Evolutionary conservation across 306 rosid species (phyloP).

Genomic region (Begonia loranthoides): DNA sequence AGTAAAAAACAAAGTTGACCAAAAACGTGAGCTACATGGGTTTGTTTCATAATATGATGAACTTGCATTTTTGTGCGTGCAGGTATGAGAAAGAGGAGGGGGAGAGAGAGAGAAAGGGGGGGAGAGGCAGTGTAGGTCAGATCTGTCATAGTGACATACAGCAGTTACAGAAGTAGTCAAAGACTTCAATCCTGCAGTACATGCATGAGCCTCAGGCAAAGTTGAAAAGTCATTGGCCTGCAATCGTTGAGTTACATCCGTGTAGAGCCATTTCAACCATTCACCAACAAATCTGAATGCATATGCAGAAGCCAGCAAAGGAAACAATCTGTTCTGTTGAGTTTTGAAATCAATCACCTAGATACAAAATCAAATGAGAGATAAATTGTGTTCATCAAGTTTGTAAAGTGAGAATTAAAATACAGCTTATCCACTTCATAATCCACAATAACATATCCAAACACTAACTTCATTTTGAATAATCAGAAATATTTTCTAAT

Average conservation of each 20-base stretch:
- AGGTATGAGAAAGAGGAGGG: neutral
- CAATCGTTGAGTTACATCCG: slow-evolving; percentile 73
- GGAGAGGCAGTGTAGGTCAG: neutral
- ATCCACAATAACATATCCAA: no score
- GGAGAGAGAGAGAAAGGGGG: neutral
- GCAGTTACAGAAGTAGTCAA: slow-evolving; percentile 87
- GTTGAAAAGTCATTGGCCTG: slow-evolving; percentile 71
- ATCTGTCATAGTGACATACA: slow-evolving; percentile 33
- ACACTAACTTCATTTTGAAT: no score
- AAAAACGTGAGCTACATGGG: no score
- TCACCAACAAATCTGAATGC: slow-evolving; percentile 94
- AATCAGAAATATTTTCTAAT: no score
- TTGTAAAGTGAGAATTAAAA: neutral
- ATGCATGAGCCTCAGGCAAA: slow-evolving; percentile 95
- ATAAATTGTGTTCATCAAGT: neutral
- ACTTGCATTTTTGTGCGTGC: neutral
- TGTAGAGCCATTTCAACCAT: slow-evolving; percentile 87
- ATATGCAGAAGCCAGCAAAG: slow-evolving; percentile 95
- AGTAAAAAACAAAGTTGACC: no score
- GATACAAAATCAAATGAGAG: slow-evolving; percentile 9
- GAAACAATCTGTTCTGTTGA: slow-evolving; percentile 90
- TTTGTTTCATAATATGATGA: no score
- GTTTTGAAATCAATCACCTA: slow-evolving; percentile 97
- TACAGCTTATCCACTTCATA: no score
- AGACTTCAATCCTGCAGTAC: slow-evolving; percentile 96